These are phyloP conservation scores for Cladosporium sp. DNA, from an alignment of 2,329 filamentous ascomycete genomes.

Conservation along the genomic window DNA sequence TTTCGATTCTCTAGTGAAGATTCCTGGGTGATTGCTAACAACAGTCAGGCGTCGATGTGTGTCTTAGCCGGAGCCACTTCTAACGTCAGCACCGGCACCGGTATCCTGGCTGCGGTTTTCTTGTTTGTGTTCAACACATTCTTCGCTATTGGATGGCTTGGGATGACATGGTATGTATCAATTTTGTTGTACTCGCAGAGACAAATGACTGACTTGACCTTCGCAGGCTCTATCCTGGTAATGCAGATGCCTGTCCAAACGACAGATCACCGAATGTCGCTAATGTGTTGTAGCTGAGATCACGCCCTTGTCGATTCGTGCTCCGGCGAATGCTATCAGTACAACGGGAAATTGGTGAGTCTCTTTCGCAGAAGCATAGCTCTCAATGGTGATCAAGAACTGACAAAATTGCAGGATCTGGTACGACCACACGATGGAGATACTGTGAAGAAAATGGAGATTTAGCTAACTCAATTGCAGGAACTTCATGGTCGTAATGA, in stretches of 20 bases:
- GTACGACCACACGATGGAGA: neutral
- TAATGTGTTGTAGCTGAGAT: conserved; percentile 29
- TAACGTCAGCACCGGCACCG: conserved; percentile 19
- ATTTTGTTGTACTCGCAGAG: too few species aligned
- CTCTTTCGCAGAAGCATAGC: neutral
- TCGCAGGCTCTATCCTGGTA: neutral
- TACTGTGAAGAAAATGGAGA: neutral
- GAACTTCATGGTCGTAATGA: conserved; percentile 35
- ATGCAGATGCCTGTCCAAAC: too few species aligned
- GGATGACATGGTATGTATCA: conserved; percentile 12
- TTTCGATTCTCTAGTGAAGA: neutral
- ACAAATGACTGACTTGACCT: neutral
- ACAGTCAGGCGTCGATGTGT: conserved; percentile 31
- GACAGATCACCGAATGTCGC: neutral
- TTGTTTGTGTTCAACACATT: conserved; percentile 36
- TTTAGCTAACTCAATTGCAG: neutral
- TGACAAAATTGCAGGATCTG: conserved; percentile 43
- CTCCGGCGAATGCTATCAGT: conserved; percentile 34
- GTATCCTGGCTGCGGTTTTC: conserved; percentile 35
- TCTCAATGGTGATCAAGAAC: neutral
- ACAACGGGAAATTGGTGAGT: conserved; percentile 49
- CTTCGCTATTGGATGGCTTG: conserved; percentile 32
- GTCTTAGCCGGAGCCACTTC: conserved; percentile 28
- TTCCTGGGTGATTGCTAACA: conserved; percentile 14
- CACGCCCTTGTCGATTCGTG: conserved; percentile 31